Percentiles rank a stretch among this genome's conserved stretches.
phyloP scores from a whole-genome alignment of 1,284 basidiomycete species.

The Takashimella tepidaria region DNA sequence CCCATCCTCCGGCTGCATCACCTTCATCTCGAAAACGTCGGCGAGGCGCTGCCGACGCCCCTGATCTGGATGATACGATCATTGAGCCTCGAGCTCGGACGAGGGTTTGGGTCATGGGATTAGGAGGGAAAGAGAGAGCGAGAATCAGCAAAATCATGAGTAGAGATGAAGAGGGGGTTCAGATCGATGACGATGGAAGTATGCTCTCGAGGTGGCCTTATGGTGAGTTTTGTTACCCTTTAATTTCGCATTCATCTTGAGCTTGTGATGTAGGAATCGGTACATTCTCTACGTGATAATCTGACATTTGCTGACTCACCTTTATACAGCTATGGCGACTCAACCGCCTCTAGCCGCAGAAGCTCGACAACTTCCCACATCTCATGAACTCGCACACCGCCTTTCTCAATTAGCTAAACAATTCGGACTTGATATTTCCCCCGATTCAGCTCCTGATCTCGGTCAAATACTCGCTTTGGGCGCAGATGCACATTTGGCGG shows the following conservation, averaged over 20 bases:
- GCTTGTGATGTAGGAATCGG: no score
- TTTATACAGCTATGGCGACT: conserved; percentile 9
- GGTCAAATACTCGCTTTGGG: conserved; percentile 46
- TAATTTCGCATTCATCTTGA: no score
- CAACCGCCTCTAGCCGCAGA: conserved; percentile 26
- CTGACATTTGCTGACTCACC: background rate
- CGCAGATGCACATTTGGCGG: conserved; percentile 35
- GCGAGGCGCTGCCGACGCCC: conserved; percentile 24
- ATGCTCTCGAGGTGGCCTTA: conserved; percentile 10
- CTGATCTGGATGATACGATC: conserved; percentile 33
- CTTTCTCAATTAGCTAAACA: conserved; percentile 31
- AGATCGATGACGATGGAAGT: conserved; percentile 2
- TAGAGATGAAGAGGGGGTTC: background rate
- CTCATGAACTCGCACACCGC: conserved; percentile 30
- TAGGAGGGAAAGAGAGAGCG: conserved; percentile 32
- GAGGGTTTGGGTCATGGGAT: conserved; percentile 36
- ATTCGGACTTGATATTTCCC: conserved; percentile 25
- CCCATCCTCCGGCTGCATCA: conserved; percentile 9
- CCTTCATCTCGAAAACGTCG: conserved; percentile 27
- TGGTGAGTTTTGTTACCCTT: background rate
- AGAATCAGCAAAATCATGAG: conserved; percentile 26
- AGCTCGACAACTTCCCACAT: conserved; percentile 29
- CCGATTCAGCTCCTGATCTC: conserved; percentile 25
- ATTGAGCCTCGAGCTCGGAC: conserved; percentile 38
- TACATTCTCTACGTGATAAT: background rate